A percentile compares a stretch with the other conserved stretches of the same genome.
Evolutionary conservation across 768 basidiomycete genomes (phyloP).

Genomic region (Russula ochroleuca): DNA sequence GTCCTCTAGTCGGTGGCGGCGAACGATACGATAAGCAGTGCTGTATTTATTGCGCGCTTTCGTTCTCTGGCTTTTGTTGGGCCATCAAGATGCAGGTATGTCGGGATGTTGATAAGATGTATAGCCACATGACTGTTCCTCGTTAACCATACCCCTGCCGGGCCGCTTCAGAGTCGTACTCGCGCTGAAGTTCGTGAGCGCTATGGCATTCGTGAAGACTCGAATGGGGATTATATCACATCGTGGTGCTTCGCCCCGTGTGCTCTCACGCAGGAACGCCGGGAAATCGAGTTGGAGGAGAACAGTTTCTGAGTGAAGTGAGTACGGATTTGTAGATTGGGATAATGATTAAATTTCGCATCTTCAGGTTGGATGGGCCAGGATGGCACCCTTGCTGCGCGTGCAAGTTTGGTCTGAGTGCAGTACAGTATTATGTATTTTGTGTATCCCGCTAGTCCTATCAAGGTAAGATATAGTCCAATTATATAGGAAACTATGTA

Average conservation of each 20-base stretch:
- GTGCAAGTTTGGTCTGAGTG: no score
- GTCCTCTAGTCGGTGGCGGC: slow-evolving; percentile 40
- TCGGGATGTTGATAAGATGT: not conserved
- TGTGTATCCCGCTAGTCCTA: no score
- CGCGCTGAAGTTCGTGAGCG: not conserved
- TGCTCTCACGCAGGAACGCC: slow-evolving; percentile 6
- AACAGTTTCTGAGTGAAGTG: not conserved
- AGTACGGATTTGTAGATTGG: not conserved
- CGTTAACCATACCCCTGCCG: no score
- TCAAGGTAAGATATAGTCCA: no score
- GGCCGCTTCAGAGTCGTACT: not conserved
- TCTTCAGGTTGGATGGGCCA: no score
- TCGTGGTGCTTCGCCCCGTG: not conserved
- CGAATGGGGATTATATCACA: not conserved
- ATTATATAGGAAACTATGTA: no score
- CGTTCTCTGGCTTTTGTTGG: slow-evolving; percentile 33
- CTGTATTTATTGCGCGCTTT: slow-evolving; percentile 35
- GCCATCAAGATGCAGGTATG: slow-evolving; percentile 39
- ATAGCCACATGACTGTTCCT: no score
- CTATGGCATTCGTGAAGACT: slow-evolving; percentile 25
- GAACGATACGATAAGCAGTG: slow-evolving; percentile 38
- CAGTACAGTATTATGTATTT: no score
- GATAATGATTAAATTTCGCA: no score
- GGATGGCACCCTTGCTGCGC: no score
- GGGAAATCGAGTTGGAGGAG: slow-evolving; percentile 14